Evolutionary conservation across 495 filamentous ascomycete species (phyloP), one percentile per base, ranked within the genome.

Genomic region (Hyaloscypha finlandica): DNA sequence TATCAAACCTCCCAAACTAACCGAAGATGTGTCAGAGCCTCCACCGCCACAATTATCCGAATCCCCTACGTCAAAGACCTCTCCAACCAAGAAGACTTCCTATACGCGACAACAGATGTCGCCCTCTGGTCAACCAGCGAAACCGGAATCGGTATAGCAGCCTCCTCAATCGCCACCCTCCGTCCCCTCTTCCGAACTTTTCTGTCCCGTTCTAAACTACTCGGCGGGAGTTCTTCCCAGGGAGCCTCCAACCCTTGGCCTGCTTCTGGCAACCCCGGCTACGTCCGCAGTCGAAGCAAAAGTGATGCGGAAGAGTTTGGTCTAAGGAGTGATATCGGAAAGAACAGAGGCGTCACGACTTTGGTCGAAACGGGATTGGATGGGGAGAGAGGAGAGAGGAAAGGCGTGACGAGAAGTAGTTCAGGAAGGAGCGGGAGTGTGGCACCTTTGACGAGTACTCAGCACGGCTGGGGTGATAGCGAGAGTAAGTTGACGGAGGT

Each of bases 1-100:
- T 20, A 68, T 62, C 45, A 54, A 66, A 4, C 5, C 20, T 20
- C 33, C 31, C 16, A 48, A 4, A 25, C 51, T 75, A 39, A 62
- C 51, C 1, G 54, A 74, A 37, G 25, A 6, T 12, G 9, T 35
- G 1, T 30, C 58, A 71, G 69, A 45, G 70, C 67, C 25, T 72
- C 70, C 30, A 67, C 67, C n/a, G 79, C 76, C 37, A 73, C 78
- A n/a, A 73, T 81, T 20, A 67, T 80, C 55, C 75, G 81, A 19
- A 76, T 81, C 45, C 72, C 79, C 11, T 79, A 77, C 61, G 65
- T 77, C 14, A 68, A 71, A 20, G 69, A 67, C 11, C 64, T 81
- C 11, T 66, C 70, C n/a, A 61, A 72, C 53, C 33, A 56, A 58
- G 64, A 45, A 16, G 73, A 77, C 65, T 77, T 77, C 51, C 63